Evolutionary conservation across 2,329 filamentous ascomycete species (phyloP), one percentile per base, ranked within the genome.

Genomic region (Orbilia blumenaviensis): DNA sequence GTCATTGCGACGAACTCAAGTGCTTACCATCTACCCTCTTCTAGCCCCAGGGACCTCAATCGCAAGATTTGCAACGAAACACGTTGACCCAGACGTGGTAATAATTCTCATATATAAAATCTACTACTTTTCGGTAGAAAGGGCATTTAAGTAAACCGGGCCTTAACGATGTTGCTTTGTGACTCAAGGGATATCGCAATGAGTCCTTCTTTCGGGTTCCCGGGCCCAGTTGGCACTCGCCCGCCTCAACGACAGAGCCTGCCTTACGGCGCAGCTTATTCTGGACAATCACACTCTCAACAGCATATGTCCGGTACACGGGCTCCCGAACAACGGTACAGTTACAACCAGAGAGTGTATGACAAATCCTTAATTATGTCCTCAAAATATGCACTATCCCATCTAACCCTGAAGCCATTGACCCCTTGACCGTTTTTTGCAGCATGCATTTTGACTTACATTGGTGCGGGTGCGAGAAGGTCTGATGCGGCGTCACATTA

Each of bases 81-180:
- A 56, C 54, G 52, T 74, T 73, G 52, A 66, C 23, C 32, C 68
- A 66, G 52, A 66, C 68, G 68, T 73, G 69, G 69, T 74, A 74
- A 74, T 73, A 74, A 74, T 73, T 61, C 67, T 48, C 62, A 66
- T 56, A 71, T 60, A 73, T 32, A 67, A 58, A 58, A 50, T 60
- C 66, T 74, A 67, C 50, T 63, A 62, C 68, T 73, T 38, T 67
- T 75, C 56, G 46, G 61, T 66, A 58, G 52, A 58, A 60, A 64
- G 63, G 62, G 44, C 21, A 63, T 29, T 62, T 66, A 50, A 56
- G 32, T 72, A 68, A 75, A 75, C 71, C 23, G 44, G 63, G 71
- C 71, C 71, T 75, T 75, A 75, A 75, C 71, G 63, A 75, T 75
- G 71, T 75, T 75, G 44, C 71, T 75, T 56, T 75, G 71, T 75